These are phyloP conservation scores for Passiflora organensis DNA, from an alignment of 345 rosid species.

Conservation along the genomic window DNA sequence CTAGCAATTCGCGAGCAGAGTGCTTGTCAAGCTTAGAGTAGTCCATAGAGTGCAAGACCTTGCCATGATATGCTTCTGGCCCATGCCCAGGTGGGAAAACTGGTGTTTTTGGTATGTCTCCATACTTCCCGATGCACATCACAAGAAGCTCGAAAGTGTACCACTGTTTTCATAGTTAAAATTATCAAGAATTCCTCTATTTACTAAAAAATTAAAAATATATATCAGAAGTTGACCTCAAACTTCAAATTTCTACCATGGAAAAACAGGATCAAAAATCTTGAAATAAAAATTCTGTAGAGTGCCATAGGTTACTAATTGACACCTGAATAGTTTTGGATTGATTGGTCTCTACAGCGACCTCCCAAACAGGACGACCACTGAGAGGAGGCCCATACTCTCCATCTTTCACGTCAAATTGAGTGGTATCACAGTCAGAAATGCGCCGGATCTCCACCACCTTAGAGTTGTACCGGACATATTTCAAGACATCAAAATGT, in stretches of 20 bases:
- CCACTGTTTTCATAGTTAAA: no score
- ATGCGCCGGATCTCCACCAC: conserved; percentile 26
- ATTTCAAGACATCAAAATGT: conserved; percentile 37
- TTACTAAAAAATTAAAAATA: no score
- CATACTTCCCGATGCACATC: conserved; percentile 50
- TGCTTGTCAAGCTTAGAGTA: conserved; percentile 40
- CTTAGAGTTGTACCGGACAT: conserved; percentile 34
- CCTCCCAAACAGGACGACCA: conserved; percentile 41
- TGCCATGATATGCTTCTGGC: conserved; percentile 33
- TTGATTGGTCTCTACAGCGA: conserved; percentile 23
- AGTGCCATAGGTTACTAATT: no score
- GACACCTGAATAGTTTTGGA: conserved; percentile 30
- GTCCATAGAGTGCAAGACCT: conserved; percentile 47
- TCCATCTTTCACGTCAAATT: not conserved
- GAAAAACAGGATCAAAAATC: not conserved
- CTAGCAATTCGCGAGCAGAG: conserved; percentile 25
- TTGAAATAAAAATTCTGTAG: not conserved
- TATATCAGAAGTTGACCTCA: not conserved
- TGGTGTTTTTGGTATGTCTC: conserved; percentile 42
- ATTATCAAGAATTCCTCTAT: no score
- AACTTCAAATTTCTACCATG: not conserved
- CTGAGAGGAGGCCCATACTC: conserved; percentile 25
- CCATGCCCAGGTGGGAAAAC: conserved; percentile 36
- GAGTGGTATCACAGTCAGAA: conserved; percentile 11
- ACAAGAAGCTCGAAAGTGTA: conserved; percentile 42